Evolutionary conservation across 2,329 filamentous ascomycete species (phyloP).

Genomic region (Diaporthe sp.): DNA sequence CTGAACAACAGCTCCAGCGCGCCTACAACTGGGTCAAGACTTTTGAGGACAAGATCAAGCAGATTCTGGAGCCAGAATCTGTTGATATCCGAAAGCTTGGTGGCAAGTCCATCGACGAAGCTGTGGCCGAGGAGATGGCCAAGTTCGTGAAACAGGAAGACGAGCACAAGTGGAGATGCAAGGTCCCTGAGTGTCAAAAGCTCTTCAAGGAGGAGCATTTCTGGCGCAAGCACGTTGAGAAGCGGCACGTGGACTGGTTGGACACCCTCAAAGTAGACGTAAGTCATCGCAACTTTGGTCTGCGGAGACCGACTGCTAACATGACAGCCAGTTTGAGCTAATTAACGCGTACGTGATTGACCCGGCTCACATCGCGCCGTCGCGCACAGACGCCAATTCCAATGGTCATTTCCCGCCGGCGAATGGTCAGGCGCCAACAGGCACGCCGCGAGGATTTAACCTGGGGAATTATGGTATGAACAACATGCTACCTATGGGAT

Average conservation of each 20-base stretch:
- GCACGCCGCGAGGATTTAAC: conserved; percentile 93
- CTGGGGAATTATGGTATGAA: conserved; percentile 76
- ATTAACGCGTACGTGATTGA: conserved; percentile 96
- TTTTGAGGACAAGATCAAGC: conserved; percentile 95
- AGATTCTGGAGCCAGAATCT: conserved; percentile 90
- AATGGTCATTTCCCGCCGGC: conserved; percentile 93
- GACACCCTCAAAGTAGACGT: conserved; percentile 86
- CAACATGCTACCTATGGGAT: conserved; percentile 70
- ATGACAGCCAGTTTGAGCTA: conserved; percentile 75
- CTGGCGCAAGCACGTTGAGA: conserved; percentile 98
- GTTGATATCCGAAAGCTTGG: conserved; percentile 92
- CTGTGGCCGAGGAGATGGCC: conserved; percentile 83
- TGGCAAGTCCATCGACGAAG: conserved; percentile 87
- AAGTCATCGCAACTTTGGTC: conserved; percentile 48
- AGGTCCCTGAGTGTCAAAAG: conserved; percentile 94
- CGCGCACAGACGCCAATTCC: conserved; percentile 91
- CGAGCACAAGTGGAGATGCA: conserved; percentile 96
- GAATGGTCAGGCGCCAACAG: conserved; percentile 79
- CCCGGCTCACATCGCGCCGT: conserved; percentile 92
- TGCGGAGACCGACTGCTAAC: conserved; percentile 11
- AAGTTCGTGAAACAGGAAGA: conserved; percentile 98
- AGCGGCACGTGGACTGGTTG: conserved; percentile 91
- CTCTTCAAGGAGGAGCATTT: conserved; percentile 97
- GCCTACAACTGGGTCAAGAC: conserved; percentile 99
- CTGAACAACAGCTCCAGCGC: conserved; percentile 90